Evolutionary conservation across 2,329 filamentous ascomycete species (phyloP).

Genomic region (Coniella vitis): DNA sequence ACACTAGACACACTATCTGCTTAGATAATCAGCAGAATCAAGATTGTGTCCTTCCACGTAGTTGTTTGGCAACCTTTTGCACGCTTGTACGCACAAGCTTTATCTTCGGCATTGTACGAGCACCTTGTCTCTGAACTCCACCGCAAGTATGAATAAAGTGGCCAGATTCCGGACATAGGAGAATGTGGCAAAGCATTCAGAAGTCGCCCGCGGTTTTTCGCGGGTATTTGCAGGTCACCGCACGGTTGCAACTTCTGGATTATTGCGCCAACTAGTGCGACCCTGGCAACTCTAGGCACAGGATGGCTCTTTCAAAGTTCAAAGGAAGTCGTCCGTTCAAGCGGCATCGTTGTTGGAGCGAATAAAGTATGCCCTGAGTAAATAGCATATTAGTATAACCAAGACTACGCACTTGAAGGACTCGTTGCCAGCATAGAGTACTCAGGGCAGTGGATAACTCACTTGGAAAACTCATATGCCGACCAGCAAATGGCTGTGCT

Average conservation of each 20-base stretch:
- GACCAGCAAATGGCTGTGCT: slow-evolving; percentile 99
- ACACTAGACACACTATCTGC: too few species aligned
- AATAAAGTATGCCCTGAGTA: slow-evolving; percentile 52
- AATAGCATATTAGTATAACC: slow-evolving; percentile 16
- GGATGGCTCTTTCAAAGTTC: not conserved
- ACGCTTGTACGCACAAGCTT: too few species aligned
- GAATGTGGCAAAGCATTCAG: slow-evolving; percentile 3
- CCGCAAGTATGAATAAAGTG: too few species aligned
- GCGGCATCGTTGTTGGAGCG: slow-evolving; percentile 38
- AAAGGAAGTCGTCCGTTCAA: slow-evolving; percentile 22
- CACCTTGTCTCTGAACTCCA: too few species aligned
- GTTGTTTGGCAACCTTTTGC: not conserved
- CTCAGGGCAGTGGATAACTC: slow-evolving; percentile 24
- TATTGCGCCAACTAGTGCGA: not conserved
- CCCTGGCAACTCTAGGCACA: not conserved
- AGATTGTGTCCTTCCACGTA: slow-evolving; percentile 3
- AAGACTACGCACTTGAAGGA: too few species aligned
- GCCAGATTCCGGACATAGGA: not conserved
- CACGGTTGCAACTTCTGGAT: too few species aligned
- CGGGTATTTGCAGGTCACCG: slow-evolving; percentile 18
- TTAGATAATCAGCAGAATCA: not conserved
- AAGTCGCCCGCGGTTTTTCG: not conserved
- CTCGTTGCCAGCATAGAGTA: too few species aligned
- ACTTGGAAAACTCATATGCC: slow-evolving; percentile 64
- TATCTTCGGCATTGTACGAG: too few species aligned